A percentile compares a stretch with the other conserved stretches of the same genome.
phyloP scores from a whole-genome alignment of 169 alveolate species.

The Plasmodium billcollinsi region DNA sequence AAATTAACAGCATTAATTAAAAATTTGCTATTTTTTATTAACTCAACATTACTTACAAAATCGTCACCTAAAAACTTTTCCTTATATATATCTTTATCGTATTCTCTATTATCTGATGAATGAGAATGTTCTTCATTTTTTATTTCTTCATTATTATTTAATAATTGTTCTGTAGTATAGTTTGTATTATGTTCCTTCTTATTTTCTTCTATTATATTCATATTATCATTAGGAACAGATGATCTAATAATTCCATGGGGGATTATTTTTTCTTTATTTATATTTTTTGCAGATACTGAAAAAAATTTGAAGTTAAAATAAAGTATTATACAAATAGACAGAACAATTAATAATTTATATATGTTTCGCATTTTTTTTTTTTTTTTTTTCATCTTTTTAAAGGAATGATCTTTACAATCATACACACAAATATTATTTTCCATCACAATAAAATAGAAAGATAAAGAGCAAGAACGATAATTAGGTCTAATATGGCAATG shows the following conservation, averaged over 20 bases:
- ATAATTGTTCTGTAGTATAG: neutral
- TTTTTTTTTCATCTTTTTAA: conserved; percentile 23
- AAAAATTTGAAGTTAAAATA: neutral
- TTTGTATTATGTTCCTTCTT: conserved; percentile 9
- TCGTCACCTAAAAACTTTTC: conserved; percentile 25
- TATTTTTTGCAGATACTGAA: conserved; percentile 23
- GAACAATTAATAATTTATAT: conserved; percentile 14
- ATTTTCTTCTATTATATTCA: neutral
- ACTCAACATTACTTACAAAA: conserved; percentile 8
- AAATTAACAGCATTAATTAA: conserved; percentile 44
- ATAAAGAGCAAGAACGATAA: neutral
- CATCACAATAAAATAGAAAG: conserved; percentile 12
- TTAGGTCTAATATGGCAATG: no score
- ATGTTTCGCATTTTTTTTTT: conserved; percentile 18
- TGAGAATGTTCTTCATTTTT: conserved; percentile 13
- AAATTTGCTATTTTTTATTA: conserved; percentile 33
- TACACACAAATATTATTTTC: neutral
- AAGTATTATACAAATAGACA: conserved; percentile 20
- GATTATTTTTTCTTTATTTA: neutral
- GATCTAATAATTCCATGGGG: neutral
- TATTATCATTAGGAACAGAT: neutral
- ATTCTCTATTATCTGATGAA: conserved; percentile 22
- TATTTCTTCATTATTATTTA: conserved; percentile 13
- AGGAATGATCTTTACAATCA: conserved; percentile 1
- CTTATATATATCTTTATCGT: conserved; percentile 29